A percentile compares a stretch with the other conserved stretches of the same genome.
Evolutionary conservation across 805 yeast genomes (phyloP).

Genomic region (Wickerhamiella qilinensis): DNA sequence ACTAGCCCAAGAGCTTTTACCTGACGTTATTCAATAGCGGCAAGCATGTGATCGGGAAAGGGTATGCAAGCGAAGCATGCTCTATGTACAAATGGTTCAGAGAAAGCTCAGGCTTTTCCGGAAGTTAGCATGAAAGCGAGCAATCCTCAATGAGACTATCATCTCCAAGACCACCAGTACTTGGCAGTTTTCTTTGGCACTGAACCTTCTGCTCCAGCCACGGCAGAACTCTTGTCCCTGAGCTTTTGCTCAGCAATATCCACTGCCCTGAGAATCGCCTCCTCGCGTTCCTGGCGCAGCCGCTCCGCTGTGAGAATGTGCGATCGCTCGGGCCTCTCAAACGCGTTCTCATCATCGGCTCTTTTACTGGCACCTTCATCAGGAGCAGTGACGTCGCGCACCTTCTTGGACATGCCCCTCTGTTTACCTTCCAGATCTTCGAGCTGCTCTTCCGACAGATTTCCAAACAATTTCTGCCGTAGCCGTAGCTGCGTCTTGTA

Average conservation of each 20-base stretch:
- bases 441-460: conserved; percentile 39
- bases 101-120: too few species aligned
- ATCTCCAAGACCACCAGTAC: too few species aligned
- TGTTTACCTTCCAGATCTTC: conserved; percentile 38
- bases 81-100: too few species aligned
- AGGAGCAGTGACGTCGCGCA: conserved; percentile 14
- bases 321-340: conserved; percentile 53
- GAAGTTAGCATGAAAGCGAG: too few species aligned
- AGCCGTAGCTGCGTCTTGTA: conserved; percentile 43
- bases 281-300: conserved; percentile 53
- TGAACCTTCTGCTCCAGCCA: too few species aligned
- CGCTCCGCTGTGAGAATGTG: conserved; percentile 66
- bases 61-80: too few species aligned
- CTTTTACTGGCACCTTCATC: conserved; percentile 22
- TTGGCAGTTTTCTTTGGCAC: too few species aligned
- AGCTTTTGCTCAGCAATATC: conserved; percentile 27
- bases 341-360: conserved; percentile 26
- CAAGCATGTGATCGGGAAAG: too few species aligned
- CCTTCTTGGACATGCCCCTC: conserved; percentile 17
- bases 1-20: too few species aligned
- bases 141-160: too few species aligned
- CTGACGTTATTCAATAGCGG: too few species aligned
- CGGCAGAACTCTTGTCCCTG: too few species aligned
- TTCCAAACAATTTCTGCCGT: conserved; percentile 39
- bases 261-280: conserved; percentile 29